These are phyloP conservation scores for Sporothrix globosa DNA, from an alignment of 2,329 filamentous ascomycete genomes.

Conservation along the genomic window DNA sequence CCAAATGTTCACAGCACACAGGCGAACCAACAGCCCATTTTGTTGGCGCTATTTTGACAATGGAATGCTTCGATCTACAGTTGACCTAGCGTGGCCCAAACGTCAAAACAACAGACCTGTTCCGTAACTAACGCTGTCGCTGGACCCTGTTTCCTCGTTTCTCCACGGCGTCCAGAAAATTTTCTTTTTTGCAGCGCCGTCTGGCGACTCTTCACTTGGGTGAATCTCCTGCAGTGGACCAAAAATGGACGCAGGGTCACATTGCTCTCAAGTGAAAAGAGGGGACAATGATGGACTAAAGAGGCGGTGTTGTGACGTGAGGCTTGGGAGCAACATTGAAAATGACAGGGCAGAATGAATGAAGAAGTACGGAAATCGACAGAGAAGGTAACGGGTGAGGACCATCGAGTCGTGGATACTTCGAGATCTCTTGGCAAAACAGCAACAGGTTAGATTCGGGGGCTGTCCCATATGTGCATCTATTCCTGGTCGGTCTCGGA, in stretches of 20 bases:
- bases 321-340: neutral
- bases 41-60: neutral
- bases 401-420: neutral
- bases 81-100: neutral
- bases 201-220: neutral
- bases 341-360: neutral
- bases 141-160: neutral
- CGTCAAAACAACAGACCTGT: neutral
- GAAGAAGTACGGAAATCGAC: neutral
- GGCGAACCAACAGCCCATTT: neutral
- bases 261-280: conserved; percentile 14
- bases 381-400: neutral
- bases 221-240: conserved; percentile 28
- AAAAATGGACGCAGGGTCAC: conserved; percentile 27
- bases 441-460: conserved; percentile 6
- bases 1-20: neutral
- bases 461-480: neutral
- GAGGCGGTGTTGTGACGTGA: neutral
- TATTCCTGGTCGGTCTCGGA: neutral
- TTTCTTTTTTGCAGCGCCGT: neutral
- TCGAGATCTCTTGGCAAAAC: conserved; percentile 14
- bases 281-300: neutral
- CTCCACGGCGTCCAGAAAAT: neutral
- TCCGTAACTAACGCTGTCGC: neutral
- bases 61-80: neutral